Conservation (phyloP, 202 grass and related monocot species). For the Dendrocalamus latiflorus region DNA sequence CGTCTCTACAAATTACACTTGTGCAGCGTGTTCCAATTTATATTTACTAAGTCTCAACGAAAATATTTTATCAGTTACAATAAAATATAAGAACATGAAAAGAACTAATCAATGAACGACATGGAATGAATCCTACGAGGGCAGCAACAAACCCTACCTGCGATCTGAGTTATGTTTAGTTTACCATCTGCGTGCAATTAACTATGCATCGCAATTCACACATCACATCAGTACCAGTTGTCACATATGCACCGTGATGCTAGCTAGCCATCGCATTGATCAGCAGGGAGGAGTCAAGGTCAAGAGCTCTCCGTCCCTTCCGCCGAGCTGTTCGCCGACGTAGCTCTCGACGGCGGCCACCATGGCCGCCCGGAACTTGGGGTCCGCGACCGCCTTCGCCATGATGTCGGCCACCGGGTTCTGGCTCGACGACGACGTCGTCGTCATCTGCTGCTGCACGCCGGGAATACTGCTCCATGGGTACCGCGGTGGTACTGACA, state of each 20-base stretch:
- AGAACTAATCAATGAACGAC: too few species aligned
- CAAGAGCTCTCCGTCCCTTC: neutral
- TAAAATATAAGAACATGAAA: too few species aligned
- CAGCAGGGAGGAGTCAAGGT: neutral
- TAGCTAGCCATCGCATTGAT: neutral
- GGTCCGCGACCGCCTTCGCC: slow-evolving; percentile 42
- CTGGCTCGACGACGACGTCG: neutral
- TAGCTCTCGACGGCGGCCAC: slow-evolving; percentile 49
- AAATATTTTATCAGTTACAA: too few species aligned
- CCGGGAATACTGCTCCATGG: neutral
- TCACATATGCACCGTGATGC: too few species aligned
- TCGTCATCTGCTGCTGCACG: neutral
- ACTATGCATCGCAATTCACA: too few species aligned
- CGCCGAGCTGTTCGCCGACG: slow-evolving; percentile 23
- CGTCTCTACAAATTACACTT: too few species aligned
- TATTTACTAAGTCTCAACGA: too few species aligned
- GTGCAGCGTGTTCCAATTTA: too few species aligned
- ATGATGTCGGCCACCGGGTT: slow-evolving; percentile 27
- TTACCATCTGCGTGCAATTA: neutral
- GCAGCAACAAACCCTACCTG: too few species aligned
- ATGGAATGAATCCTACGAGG: too few species aligned
- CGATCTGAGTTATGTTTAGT: neutral
- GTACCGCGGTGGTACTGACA: neutral
- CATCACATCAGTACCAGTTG: neutral
- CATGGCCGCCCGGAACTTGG: slow-evolving; percentile 49